Conservation (phyloP, 208 protist genomes). For the Angomonas desouzai region DNA sequence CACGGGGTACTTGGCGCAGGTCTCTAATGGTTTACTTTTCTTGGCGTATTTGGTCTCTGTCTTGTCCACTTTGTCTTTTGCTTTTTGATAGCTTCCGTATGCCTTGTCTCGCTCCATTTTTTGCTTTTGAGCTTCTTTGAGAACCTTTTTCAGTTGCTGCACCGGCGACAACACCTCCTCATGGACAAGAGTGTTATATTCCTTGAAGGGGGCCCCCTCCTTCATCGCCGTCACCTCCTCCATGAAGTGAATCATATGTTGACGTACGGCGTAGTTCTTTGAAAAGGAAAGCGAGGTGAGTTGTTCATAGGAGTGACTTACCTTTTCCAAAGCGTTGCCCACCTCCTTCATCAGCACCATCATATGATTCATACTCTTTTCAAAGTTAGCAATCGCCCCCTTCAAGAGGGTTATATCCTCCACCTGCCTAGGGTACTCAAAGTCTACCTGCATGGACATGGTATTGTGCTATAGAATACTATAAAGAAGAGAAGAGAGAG, state of each 20-base stretch:
- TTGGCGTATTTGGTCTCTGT: conserved; percentile 39
- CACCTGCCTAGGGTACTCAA: conserved; percentile 25
- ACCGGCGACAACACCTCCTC: conserved; percentile 42
- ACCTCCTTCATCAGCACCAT: conserved; percentile 66
- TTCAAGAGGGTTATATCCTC: conserved; percentile 28
- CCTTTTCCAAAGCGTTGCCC: conserved; percentile 32
- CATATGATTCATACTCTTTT: conserved; percentile 36
- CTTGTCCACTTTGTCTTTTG: conserved; percentile 34
- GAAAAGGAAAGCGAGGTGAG: conserved; percentile 49
- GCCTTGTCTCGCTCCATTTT: conserved; percentile 19
- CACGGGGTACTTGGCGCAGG: conserved; percentile 28
- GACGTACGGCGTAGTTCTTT: conserved; percentile 20
- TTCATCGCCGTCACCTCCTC: conserved; percentile 37
- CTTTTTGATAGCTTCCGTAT: conserved; percentile 22
- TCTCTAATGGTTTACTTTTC: conserved; percentile 33
- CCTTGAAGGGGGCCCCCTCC: conserved; percentile 38
- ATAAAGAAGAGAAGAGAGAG: conserved; percentile 8
- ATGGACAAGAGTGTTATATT: conserved; percentile 54
- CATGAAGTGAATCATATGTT: conserved; percentile 33
- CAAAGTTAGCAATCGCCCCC: conserved; percentile 33
- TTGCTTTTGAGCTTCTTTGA: conserved; percentile 26
- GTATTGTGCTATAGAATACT: too few species aligned
- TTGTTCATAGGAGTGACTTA: conserved; percentile 40
- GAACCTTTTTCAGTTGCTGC: conserved; percentile 19
- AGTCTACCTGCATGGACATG: conserved; percentile 42